Base-by-base conservation (phyloP, 2,329 filamentous ascomycete species). In the Mycosphaerella sp. region DNA sequence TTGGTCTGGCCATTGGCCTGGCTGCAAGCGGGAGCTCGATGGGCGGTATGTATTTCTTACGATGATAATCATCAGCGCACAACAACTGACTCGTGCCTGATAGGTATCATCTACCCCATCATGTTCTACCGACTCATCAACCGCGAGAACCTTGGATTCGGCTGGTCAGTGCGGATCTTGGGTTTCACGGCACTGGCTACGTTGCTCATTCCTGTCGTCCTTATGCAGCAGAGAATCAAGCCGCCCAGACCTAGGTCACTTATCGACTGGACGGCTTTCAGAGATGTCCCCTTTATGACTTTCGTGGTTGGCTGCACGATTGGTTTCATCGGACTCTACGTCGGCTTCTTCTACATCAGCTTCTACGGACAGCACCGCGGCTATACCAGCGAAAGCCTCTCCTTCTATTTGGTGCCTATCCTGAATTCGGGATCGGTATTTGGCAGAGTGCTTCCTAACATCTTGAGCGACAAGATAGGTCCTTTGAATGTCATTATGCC, bases 1-100 rank as follows among this genome's bases (percentile, higher is more conserved):
- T 76, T 18, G 74, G 72, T 5, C 64, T 70, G 0, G 73, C 71
- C 0, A 70, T 74, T 30, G 74, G 74, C 6, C 50, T 77, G 16
- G 73, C 72, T 4, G 73, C 74, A 2, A 65, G 69, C 13, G 74
- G 74, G 0, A 71, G 68, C 49, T 71, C 67, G 17, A 65, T 75
- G 41, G 66, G 50, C 7, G 34, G 53, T 41, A 35, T 18, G 44
- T 17, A 8, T 16, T 39, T 39, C 18, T 16, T n/a, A n/a, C 36
- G 14, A 39, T 39, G 7, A 6, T 25, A 5, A 25, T 25, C 21
- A 25, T 6, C 21, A 25, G 21, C 4, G 21, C 21, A 25, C 21
- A 25, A 25, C 21, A 21, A 40, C n/a, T 41, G 9, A 10, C 21
- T 14, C 17, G 21, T 25, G 21, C 4, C 1, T 25, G 21, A 25